Evolutionary conservation across 2,329 filamentous ascomycete species (phyloP).

Genomic region (Fusarium sp.): DNA sequence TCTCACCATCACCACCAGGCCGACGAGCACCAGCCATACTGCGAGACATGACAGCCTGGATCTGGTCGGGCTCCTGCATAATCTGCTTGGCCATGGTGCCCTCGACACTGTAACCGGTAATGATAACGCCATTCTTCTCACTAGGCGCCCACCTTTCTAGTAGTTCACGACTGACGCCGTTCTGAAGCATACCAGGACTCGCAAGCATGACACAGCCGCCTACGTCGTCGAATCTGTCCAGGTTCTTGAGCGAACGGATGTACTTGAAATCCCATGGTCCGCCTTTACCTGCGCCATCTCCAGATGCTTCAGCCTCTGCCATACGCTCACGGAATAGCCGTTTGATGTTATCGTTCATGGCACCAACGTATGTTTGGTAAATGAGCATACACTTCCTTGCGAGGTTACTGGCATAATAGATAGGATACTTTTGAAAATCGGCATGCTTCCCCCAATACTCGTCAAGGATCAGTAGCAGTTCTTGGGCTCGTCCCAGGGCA

Average conservation of each 20-base stretch:
- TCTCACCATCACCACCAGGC: constrained; percentile 79
- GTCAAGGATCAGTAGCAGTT: constrained; percentile 92
- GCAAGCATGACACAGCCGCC: constrained; percentile 97
- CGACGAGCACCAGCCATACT: constrained; percentile 72
- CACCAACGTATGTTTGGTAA: constrained; percentile 97
- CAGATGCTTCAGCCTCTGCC: constrained; percentile 86
- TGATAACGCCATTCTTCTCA: constrained; percentile 97
- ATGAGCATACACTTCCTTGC: constrained; percentile 98
- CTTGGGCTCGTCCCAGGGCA: constrained; percentile 91
- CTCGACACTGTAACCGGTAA: constrained; percentile 98
- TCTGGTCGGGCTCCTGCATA: constrained; percentile 93
- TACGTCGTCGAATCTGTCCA: constrained; percentile 96
- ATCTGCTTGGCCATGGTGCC: constrained; percentile 98
- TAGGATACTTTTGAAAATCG: constrained; percentile 89
- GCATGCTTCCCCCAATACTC: constrained; percentile 95
- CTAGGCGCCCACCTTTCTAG: constrained; percentile 96
- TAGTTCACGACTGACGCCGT: constrained; percentile 90
- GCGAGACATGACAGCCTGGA: constrained; percentile 91
- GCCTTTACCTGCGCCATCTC: constrained; percentile 78
- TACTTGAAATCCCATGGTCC: constrained; percentile 98
- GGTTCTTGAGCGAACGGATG: constrained; percentile 88
- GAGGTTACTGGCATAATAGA: constrained; percentile 97
- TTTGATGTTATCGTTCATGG: constrained; percentile 99
- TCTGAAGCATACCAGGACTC: constrained; percentile 97
- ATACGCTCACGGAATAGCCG: constrained; percentile 92